These are phyloP conservation scores for Yarrowia divulgata DNA, from an alignment of 805 yeast genomes.

Conservation along the genomic window DNA sequence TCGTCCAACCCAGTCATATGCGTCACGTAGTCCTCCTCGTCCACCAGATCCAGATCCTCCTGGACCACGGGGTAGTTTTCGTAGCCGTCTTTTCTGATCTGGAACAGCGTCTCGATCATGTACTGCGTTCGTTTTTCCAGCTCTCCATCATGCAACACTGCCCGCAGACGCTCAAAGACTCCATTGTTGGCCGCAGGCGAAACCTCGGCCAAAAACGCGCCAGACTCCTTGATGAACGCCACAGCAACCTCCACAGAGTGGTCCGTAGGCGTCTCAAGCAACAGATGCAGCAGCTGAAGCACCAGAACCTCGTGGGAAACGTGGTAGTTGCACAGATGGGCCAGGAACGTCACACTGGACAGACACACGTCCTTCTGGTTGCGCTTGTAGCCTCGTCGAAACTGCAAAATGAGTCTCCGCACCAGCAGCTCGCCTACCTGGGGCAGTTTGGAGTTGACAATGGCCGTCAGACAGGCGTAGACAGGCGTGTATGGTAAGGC, in stretches of 20 bases:
- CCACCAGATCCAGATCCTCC: conserved; percentile 63
- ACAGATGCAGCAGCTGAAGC: conserved; percentile 60
- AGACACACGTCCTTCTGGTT: conserved; percentile 57
- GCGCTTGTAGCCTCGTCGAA: conserved; percentile 60
- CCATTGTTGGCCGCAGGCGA: conserved; percentile 57
- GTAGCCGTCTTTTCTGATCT: conserved; percentile 57
- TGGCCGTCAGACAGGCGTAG: conserved; percentile 64
- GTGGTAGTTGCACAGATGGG: conserved; percentile 67
- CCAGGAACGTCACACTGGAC: conserved; percentile 59
- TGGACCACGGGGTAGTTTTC: conserved; percentile 53
- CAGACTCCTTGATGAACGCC: conserved; percentile 59
- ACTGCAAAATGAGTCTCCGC: conserved; percentile 62
- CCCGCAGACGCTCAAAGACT: conserved; percentile 67
- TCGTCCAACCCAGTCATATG: conserved; percentile 66
- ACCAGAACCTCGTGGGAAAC: conserved; percentile 63
- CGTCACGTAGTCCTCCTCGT: conserved; percentile 65
- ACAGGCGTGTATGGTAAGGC: conserved; percentile 56
- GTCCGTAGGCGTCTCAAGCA: conserved; percentile 59
- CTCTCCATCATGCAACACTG: conserved; percentile 63
- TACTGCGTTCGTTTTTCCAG: conserved; percentile 56
- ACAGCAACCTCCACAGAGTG: conserved; percentile 65
- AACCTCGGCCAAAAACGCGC: conserved; percentile 57
- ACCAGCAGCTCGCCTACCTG: conserved; percentile 67
- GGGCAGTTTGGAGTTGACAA: conserved; percentile 72
- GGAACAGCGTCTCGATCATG: conserved; percentile 61